Base-by-base conservation (phyloP, 768 basidiomycete species). In the Lactarius pseudohatsudake region DNA sequence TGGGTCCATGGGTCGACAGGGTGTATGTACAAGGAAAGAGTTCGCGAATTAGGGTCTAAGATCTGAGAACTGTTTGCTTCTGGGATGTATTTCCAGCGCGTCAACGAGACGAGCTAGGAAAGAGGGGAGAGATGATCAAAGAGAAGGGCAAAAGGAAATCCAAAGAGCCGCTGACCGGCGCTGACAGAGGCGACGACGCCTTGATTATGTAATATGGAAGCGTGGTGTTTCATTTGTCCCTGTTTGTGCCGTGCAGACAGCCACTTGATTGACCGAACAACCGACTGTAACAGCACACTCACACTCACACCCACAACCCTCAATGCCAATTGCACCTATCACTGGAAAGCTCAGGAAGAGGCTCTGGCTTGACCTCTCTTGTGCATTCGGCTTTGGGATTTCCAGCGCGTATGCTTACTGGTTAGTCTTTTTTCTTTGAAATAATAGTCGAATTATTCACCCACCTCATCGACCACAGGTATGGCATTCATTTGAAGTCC, bases 321-420 rank as follows among this genome's bases (percentile, higher is more conserved):
- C 71, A 66, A 94, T 94, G 91, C 77, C 91, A 74, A 90, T 96
- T 76, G 89, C 92, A 68, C 94, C 94, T 72, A 94, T 96, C 78
- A 91, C 91, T 60, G 94, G 94, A 76, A 94, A 86, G 81, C 90
- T 96, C 80, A 91, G 94, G 81, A 96, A 96, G 80, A 83, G 87
- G 73, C 86, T 96, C 78, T 92, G 92, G 86, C 85, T 93, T 69
- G 95, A 97, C 75, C 72, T 96, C 69, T 81, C 85, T 57, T 81
- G 85, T 72, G 84, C 86, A 45, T 75, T 96, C 54, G 94, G 91
- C 71, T 84, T 96, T 60, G 94, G 94, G 32, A 70, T 88, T 62
- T 81, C 86, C 57, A 81, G 83, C 13, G 94, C 85, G 38, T 96
- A 93, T 74, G 84, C 84, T 3, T 97, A 84, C 80, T 97, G 94